Evolutionary conservation across 768 basidiomycete species (phyloP), one percentile per base, ranked within the genome.

Genomic region (Multifurca ochricompacta): DNA sequence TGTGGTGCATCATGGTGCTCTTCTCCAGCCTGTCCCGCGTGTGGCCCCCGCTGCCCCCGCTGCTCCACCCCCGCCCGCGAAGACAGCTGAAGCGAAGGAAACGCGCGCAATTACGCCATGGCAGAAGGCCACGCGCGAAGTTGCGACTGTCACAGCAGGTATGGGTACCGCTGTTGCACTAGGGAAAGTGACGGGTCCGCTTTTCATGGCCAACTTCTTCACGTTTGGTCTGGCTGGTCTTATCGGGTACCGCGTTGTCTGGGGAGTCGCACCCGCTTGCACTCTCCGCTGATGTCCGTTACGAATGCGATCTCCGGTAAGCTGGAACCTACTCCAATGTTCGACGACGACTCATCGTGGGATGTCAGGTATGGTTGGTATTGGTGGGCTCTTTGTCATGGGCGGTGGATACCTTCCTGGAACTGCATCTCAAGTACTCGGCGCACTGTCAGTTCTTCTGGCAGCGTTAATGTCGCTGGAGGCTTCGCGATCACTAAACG

Each of bases 271-370:
- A 27, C 91, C 91, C 36, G 90, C 91, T 16, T 92, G 46, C 91
- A 93, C 67, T 91, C 90, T 19, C 91, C 91, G 13, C 71, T 92
- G 54, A 93, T 93, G 89, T 88, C 86, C 8, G 90, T 92, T 6
- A 92, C 89, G 11, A 91, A 91, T 63, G 89, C 90, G 3, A 87
- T 91, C 40, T 91, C 89, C 19, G 88, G 89, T 70, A 66, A 68
- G 78, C 72, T 41, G 18, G 6, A 14, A 13, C 21, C 10, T 27
- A 48, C 25, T 4, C 18, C 27, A 10, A 25, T 10, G n/a, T 48
- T 7, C 6, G 31, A 11, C 6, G 31, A 11, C 25, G 35, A 35
- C 7, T 59, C 14, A 39, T 43, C 34, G 28, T 3, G 47, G 60
- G 36, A 54, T 54, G 3, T 23, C 41, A 78, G 79, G 81, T 32